A percentile compares a stretch with the other conserved stretches of the same genome.
These are phyloP conservation scores for Tulasnella sp. DNA, from an alignment of 768 basidiomycete species.

Conservation along the genomic window DNA sequence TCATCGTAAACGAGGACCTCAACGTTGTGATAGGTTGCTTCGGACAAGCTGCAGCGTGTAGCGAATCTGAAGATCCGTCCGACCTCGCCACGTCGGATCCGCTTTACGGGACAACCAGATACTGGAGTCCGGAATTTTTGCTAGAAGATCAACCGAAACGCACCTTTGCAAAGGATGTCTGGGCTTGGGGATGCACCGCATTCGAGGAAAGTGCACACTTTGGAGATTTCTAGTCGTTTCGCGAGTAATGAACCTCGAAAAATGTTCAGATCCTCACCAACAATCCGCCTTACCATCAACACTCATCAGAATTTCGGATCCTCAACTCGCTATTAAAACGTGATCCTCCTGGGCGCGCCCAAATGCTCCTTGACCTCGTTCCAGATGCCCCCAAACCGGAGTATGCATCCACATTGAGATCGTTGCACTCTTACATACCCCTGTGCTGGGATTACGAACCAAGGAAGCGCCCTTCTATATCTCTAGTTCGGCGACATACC, in stretches of 20 bases:
- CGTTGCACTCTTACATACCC: not conserved
- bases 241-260: not conserved
- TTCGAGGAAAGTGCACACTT: not conserved
- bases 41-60: not conserved
- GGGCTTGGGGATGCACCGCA: not conserved
- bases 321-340: not conserved
- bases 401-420: not conserved
- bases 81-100: not conserved
- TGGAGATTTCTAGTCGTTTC: not conserved
- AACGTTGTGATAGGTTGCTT: not conserved
- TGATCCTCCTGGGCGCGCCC: not conserved
- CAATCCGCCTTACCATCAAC: not conserved
- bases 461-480: not conserved
- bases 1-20: not conserved
- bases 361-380: not conserved
- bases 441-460: not conserved
- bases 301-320: fast-evolving
- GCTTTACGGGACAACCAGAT: not conserved
- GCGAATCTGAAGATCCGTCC: not conserved
- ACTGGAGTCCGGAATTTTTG: not conserved
- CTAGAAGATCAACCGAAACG: not conserved
- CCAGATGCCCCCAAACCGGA: not conserved
- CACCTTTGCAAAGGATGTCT: not conserved
- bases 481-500: not conserved
- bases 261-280: not conserved